Evolutionary conservation across 495 filamentous ascomycete species (phyloP).

Genomic region (Hypoxylon intermedium): DNA sequence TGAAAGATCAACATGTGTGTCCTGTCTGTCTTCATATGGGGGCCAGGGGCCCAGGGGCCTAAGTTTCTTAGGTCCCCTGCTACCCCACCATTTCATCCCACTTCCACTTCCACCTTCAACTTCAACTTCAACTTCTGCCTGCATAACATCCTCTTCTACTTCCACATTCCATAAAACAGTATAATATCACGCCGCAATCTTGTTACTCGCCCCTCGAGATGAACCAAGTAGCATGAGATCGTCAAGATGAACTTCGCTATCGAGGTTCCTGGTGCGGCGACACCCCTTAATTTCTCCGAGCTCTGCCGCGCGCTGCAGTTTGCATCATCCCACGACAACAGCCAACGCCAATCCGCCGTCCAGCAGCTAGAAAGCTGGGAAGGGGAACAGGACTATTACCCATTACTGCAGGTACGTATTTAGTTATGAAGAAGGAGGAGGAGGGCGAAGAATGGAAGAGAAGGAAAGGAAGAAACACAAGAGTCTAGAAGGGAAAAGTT

Average conservation of each 20-base stretch:
- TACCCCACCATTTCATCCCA: no score
- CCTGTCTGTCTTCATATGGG: no score
- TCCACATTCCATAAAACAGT: no score
- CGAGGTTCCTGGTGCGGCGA: constrained; percentile 61
- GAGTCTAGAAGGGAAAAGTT: no score
- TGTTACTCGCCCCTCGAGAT: not conserved
- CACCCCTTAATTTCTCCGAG: constrained; percentile 65
- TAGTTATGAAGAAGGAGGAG: no score
- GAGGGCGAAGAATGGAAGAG: no score
- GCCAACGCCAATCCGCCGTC: constrained; percentile 77
- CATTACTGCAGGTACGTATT: constrained; percentile 72
- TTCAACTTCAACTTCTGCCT: not conserved
- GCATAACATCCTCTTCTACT: not conserved
- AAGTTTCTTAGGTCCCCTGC: no score
- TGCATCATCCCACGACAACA: constrained; percentile 75
- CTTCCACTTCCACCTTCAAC: not conserved
- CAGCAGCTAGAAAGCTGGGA: constrained; percentile 90
- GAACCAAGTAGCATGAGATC: not conserved
- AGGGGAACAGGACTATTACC: constrained; percentile 73
- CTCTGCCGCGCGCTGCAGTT: constrained; percentile 74
- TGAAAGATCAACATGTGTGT: no score
- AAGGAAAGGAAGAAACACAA: no score
- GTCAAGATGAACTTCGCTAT: constrained; percentile 59
- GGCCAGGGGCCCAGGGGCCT: no score
- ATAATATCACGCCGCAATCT: not conserved